A percentile compares a stretch with the other conserved stretches of the same genome.
Evolutionary conservation across 176 grass and related monocot genomes (phyloP).

Genomic region (Carex pumila): DNA sequence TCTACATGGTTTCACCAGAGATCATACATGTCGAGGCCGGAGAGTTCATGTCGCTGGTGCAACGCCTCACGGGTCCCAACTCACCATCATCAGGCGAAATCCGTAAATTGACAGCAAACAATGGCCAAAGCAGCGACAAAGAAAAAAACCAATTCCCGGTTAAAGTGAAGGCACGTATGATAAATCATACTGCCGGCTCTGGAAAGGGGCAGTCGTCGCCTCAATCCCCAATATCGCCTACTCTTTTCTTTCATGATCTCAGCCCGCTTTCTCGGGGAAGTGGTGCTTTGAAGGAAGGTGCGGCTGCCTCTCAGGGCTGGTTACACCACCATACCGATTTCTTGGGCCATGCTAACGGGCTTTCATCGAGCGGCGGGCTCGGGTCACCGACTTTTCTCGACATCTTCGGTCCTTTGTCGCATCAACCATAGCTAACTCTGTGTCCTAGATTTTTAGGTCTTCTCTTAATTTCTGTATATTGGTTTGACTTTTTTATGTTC

Average conservation of each 20-base stretch:
- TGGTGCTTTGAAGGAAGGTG: slow-evolving; percentile 41
- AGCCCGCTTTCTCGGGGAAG: slow-evolving; percentile 40
- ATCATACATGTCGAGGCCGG: slow-evolving; percentile 79
- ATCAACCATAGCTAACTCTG: slow-evolving; percentile 22
- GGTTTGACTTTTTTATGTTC: slow-evolving; percentile 11
- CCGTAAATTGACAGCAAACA: neutral
- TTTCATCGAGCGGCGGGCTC: slow-evolving; percentile 11
- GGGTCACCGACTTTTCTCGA: slow-evolving; percentile 64
- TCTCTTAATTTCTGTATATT: slow-evolving; percentile 17
- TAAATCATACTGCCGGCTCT: slow-evolving; percentile 23
- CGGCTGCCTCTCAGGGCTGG: slow-evolving; percentile 48
- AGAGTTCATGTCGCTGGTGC: slow-evolving; percentile 83
- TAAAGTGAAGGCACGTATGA: slow-evolving; percentile 60
- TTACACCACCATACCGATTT: slow-evolving; percentile 50
- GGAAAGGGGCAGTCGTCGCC: slow-evolving; percentile 16
- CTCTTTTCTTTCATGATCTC: slow-evolving; percentile 55
- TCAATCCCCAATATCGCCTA: slow-evolving; percentile 28
- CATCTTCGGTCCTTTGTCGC: slow-evolving; percentile 48
- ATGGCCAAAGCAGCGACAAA: neutral
- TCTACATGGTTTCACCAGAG: slow-evolving; percentile 85
- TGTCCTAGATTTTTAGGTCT: neutral
- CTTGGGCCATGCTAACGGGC: slow-evolving; percentile 30
- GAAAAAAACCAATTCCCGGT: slow-evolving; percentile 29
- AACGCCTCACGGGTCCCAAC: slow-evolving; percentile 73
- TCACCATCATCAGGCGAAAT: neutral